Base-by-base conservation (phyloP, 176 grass and related monocot species). In the Hordeum marinum region DNA sequence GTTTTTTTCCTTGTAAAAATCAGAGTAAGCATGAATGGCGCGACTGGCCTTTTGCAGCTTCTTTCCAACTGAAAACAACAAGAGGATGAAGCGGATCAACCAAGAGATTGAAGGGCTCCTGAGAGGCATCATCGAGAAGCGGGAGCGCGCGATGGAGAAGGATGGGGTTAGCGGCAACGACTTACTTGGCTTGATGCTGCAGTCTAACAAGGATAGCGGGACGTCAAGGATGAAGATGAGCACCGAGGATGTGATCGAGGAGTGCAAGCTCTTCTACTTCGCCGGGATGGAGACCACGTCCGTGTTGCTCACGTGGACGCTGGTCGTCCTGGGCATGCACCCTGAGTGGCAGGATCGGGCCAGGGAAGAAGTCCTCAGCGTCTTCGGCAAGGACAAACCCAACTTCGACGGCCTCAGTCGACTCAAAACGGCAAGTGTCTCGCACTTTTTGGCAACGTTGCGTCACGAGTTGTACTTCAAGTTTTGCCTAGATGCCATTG, bases 251-350 rank as follows among this genome's bases (percentile, higher is more conserved):
- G 85, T 97, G 72, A 74, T 94, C 0, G 89, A 94, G 83, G 94
- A 97, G 83, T 94, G 94, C 82, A 97, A 97, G 80, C 72, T 94
- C 20, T 97, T 97, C 80, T 97, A 94, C 82, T 84, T 97, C 35
- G 89, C 94, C 0, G 91, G 94, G 6, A 89, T 90, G 78, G 94
- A 97, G 18, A 97, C 94, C 12, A 92, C 94, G 0, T 89, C 91
- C 3, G 75, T 89, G 4, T 25, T 94, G 34, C 82, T 97, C 25
- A 97, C 94, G 0, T 97, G 91, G 91, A 97, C 94, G 0, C 26
- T 97, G 17, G 32, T 97, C 65, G 4, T 80, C 0, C 81, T 97
- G 1, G 9, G 83, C 37, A 90, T 89, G 79, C 82, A 90, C 40
- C 89, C 94, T 0, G 84, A 76, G 40, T 97, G 94, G 94, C 94